Conservation (phyloP, 2,329 filamentous ascomycete genomes). For the Aspergillus sp. region DNA sequence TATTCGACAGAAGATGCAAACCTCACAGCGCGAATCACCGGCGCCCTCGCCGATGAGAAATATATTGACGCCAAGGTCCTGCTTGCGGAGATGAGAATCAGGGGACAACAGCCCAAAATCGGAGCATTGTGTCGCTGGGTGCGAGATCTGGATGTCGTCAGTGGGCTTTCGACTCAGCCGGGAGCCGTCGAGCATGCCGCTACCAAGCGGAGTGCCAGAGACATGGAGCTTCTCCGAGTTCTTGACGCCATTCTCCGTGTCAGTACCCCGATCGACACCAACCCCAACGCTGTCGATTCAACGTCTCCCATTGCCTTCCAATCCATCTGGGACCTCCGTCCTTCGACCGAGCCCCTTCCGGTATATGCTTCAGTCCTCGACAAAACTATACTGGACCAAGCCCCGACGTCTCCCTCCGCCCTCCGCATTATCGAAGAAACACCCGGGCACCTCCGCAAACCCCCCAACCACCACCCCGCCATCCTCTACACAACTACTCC, state of each 20-base stretch:
- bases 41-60: slow-evolving; percentile 62
- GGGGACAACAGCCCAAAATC: slow-evolving; percentile 63
- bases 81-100: slow-evolving; percentile 67
- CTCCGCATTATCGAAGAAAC: slow-evolving; percentile 63
- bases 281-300: slow-evolving; percentile 25
- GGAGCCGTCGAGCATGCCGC: slow-evolving; percentile 34
- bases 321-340: slow-evolving; percentile 59
- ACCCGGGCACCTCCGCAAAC: slow-evolving; percentile 59
- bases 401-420: slow-evolving; percentile 20
- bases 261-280: slow-evolving; percentile 58
- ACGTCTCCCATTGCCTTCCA: slow-evolving; percentile 57
- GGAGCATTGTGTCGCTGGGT: slow-evolving; percentile 72
- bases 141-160: slow-evolving; percentile 66
- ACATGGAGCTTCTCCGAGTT: slow-evolving; percentile 58
- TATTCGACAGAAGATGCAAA: slow-evolving; percentile 51
- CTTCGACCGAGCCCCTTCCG: slow-evolving; percentile 40
- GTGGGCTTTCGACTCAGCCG: slow-evolving; percentile 59
- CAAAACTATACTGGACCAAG: slow-evolving; percentile 49
- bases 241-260: slow-evolving; percentile 64
- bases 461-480: slow-evolving; percentile 65
- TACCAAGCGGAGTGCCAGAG: slow-evolving; percentile 32
- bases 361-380: slow-evolving; percentile 60
- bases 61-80: slow-evolving; percentile 64
- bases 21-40: slow-evolving; percentile 65
- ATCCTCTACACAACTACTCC: slow-evolving; percentile 62